Evolutionary conservation across 805 yeast species (phyloP), one percentile per base, ranked within the genome.

Genomic region (Schwanniomyces pseudopolymorphus): DNA sequence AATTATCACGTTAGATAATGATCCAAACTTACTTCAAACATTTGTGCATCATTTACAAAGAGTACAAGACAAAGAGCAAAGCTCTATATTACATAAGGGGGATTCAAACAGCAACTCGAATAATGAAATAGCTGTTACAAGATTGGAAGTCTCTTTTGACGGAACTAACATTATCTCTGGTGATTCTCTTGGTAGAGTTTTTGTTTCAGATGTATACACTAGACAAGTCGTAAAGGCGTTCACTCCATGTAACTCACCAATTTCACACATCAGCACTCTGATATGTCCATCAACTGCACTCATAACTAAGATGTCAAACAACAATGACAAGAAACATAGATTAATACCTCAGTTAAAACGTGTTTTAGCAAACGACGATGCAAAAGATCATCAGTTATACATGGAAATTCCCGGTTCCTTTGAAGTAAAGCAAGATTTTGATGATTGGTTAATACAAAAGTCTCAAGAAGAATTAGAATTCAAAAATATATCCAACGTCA

Each of bases 91-190:
- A 24, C 28, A 22, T n/a, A 38, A 38, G 13, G 19, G n/a, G 5
- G n/a, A 3, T 22, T 45, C 46, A 9, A 43, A 42, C 21, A 27
- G 38, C 13, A 59, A 58, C 16, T 59, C 56, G 7, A 58, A 61
- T 0, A 40, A 28, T 16, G 48, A 52, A 9, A 61, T 63, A 5
- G 49, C 58, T 2, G 79, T 87, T 2, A 79, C 88, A 0, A 67
- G 79, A 33, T 53, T 90, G 43, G 72, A 69, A 1, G 64, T 87
- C 2, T 81, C 90, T 5, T 68, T 86, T 58, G 97, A 91, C 60
- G 96, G 92, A 4, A 80, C 91, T 14, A 63, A 70, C 31, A 57
- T 91, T 5, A 69, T 86, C 2, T 79, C 89, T 5, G 97, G 97
- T 28, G 95, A 88, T 59, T 63, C 75, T 0, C 58, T 55, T n/a